phyloP scores from a whole-genome alignment of 495 filamentous ascomycete genomes.

The Penicillium fimorum region DNA sequence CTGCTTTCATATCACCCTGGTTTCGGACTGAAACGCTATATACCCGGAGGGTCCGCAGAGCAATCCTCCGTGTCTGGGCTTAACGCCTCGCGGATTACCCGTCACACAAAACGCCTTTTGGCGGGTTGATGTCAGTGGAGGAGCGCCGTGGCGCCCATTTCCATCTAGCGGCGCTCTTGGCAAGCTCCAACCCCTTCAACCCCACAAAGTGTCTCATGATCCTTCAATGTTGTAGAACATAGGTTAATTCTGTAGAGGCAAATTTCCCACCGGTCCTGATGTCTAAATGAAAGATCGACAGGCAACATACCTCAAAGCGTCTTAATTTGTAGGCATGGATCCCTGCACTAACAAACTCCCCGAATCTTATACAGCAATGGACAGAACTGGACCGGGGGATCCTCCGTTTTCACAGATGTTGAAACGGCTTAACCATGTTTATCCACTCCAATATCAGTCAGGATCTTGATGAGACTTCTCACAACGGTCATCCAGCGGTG shows the following conservation, averaged over 20 bases:
- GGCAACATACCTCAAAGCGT: background rate
- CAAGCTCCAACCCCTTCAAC: conserved; percentile 1
- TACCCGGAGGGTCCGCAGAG: conserved; percentile 19
- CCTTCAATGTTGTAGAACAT: background rate
- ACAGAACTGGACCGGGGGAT: conserved; percentile 25
- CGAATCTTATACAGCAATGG: background rate
- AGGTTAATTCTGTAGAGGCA: background rate
- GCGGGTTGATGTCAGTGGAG: conserved; percentile 1
- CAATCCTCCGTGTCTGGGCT: background rate
- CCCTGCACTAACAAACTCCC: background rate
- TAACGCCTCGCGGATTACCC: conserved; percentile 7
- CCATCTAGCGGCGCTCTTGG: conserved; percentile 12
- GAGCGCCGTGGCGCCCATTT: conserved; percentile 11
- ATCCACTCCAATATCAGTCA: conserved; percentile 11
- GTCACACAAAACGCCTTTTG: background rate
- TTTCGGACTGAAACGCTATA: conserved; percentile 24
- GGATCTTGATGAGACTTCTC: conserved; percentile 5
- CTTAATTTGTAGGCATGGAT: background rate
- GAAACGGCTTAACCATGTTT: conserved; percentile 13
- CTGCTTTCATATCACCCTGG: conserved; percentile 13
- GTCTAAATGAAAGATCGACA: background rate
- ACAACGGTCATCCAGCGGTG: conserved; percentile 3
- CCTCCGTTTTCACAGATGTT: conserved; percentile 26
- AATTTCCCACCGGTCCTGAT: background rate
- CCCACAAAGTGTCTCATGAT: conserved; percentile 17